These are phyloP conservation scores for Debaryomycetaceae sp. DNA, from an alignment of 1,139 yeast genomes.

Conservation along the genomic window DNA sequence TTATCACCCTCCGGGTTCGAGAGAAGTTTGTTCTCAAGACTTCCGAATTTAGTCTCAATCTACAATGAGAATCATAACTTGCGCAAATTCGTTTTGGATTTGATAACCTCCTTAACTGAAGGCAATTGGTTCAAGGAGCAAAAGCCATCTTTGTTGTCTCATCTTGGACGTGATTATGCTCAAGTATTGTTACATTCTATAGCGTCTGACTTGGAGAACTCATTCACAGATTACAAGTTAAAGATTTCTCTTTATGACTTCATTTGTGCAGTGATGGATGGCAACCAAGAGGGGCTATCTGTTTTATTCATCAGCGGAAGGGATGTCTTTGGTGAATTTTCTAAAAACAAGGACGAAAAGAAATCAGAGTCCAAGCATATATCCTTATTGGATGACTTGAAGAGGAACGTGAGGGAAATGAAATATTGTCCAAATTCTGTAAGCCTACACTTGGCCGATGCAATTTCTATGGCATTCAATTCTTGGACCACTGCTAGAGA, in stretches of 20 bases:
- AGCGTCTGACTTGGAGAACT: slow-evolving; percentile 56
- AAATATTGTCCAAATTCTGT: slow-evolving; percentile 56
- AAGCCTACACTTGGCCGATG: slow-evolving; percentile 57
- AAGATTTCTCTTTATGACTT: slow-evolving; percentile 64
- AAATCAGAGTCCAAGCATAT: slow-evolving; percentile 19
- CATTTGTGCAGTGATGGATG: slow-evolving; percentile 70
- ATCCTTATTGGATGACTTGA: slow-evolving; percentile 56
- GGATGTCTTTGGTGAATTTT: slow-evolving; percentile 44
- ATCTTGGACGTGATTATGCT: slow-evolving; percentile 65
- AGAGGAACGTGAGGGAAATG: slow-evolving; percentile 52
- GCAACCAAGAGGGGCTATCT: slow-evolving; percentile 83
- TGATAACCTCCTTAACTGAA: slow-evolving; percentile 60
- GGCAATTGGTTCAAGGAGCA: slow-evolving; percentile 55
- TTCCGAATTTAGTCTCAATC: slow-evolving; percentile 57
- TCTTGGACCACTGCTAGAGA: slow-evolving; percentile 65
- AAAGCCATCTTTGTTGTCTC: slow-evolving; percentile 78
- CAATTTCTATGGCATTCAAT: slow-evolving; percentile 62
- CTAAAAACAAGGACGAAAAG: slow-evolving; percentile 15
- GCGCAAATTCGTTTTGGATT: slow-evolving; percentile 50
- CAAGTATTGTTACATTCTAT: slow-evolving; percentile 57
- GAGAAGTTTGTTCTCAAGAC: slow-evolving; percentile 48
- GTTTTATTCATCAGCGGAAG: slow-evolving; percentile 73
- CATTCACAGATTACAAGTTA: slow-evolving; percentile 53
- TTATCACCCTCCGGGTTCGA: slow-evolving; percentile 65
- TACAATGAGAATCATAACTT: slow-evolving; percentile 50